A percentile compares a stretch with the other conserved stretches of the same genome.
Evolutionary conservation across 169 alveolate species (phyloP).

Genomic region (Babesia ovata): DNA sequence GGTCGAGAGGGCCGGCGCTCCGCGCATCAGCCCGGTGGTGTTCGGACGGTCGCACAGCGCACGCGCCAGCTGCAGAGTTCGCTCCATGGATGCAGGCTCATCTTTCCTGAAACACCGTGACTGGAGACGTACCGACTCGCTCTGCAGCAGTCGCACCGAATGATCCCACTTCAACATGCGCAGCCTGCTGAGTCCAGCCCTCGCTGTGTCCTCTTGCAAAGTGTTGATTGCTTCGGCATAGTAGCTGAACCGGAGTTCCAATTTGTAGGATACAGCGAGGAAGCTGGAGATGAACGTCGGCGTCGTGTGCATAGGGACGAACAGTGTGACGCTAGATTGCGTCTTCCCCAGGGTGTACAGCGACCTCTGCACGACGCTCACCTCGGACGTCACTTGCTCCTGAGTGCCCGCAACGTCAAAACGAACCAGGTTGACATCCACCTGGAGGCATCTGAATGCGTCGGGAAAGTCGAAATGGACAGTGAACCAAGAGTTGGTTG

Average conservation of each 20-base stretch:
- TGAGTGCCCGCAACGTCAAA: neutral
- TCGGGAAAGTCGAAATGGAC: conserved; percentile 44
- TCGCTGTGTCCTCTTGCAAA: conserved; percentile 4
- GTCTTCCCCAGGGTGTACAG: conserved; percentile 59
- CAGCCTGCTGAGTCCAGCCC: conserved; percentile 30
- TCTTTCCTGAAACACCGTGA: conserved; percentile 26
- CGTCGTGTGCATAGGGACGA: conserved; percentile 28
- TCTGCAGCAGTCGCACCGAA: conserved; percentile 40
- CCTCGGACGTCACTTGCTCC: neutral
- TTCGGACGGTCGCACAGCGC: conserved; percentile 9
- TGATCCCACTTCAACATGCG: conserved; percentile 45
- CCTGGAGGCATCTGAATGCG: conserved; percentile 44
- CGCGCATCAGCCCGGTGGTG: conserved; percentile 3
- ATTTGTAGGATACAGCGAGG: conserved; percentile 36
- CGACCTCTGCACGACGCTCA: conserved; percentile 29
- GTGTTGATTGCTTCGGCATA: conserved; percentile 8
- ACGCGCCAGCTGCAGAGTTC: conserved; percentile 11
- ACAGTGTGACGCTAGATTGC: conserved; percentile 19
- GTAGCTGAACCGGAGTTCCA: conserved; percentile 47
- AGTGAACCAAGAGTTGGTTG: conserved; percentile 57
- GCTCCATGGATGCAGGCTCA: conserved; percentile 7
- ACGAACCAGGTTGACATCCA: conserved; percentile 34
- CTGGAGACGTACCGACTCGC: conserved; percentile 28
- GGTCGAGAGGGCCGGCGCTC: conserved; percentile 15
- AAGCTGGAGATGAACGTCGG: conserved; percentile 44